These are phyloP conservation scores for Eremomyces bilateralis DNA, from an alignment of 495 filamentous ascomycete species.

Conservation along the genomic window DNA sequence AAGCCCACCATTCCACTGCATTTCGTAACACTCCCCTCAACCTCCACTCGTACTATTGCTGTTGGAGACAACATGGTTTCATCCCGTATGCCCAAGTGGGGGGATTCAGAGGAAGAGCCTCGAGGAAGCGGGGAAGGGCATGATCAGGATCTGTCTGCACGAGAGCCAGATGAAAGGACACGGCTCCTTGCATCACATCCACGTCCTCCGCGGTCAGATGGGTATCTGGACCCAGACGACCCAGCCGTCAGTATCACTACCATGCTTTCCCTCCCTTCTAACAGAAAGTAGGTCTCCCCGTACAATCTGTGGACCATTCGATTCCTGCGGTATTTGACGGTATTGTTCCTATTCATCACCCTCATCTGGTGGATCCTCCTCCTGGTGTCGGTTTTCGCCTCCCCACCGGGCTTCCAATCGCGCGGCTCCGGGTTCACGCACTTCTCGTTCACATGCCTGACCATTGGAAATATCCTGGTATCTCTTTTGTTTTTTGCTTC, in stretches of 20 bases:
- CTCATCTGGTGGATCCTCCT: slow-evolving; percentile 84
- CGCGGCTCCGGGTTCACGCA: slow-evolving; percentile 80
- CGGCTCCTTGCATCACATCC: slow-evolving; percentile 34
- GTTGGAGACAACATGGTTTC: no score
- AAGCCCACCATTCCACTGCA: no score
- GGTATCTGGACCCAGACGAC: slow-evolving; percentile 76
- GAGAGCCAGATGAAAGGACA: slow-evolving; percentile 47
- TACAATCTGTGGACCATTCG: slow-evolving; percentile 89
- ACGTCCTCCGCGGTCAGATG: slow-evolving; percentile 26
- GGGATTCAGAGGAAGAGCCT: no score
- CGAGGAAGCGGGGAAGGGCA: no score
- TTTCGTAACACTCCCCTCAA: no score
- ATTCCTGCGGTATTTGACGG: slow-evolving; percentile 46
- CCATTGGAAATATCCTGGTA: slow-evolving; percentile 41
- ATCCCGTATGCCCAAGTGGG: no score
- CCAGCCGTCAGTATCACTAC: slow-evolving; percentile 43
- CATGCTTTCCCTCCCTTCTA: not conserved
- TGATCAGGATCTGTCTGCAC: slow-evolving; percentile 7
- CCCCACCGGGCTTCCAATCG: slow-evolving; percentile 60
- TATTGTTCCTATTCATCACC: slow-evolving; percentile 47
- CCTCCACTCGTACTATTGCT: no score
- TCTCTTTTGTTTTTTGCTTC: slow-evolving; percentile 71
- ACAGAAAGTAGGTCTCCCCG: slow-evolving; percentile 49
- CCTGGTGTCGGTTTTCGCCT: slow-evolving; percentile 70
- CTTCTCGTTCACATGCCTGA: slow-evolving; percentile 31